Evolutionary conservation across 257 asterid species (phyloP), one percentile per base, ranked within the genome.

Genomic region (Jacaranda mimosifolia): DNA sequence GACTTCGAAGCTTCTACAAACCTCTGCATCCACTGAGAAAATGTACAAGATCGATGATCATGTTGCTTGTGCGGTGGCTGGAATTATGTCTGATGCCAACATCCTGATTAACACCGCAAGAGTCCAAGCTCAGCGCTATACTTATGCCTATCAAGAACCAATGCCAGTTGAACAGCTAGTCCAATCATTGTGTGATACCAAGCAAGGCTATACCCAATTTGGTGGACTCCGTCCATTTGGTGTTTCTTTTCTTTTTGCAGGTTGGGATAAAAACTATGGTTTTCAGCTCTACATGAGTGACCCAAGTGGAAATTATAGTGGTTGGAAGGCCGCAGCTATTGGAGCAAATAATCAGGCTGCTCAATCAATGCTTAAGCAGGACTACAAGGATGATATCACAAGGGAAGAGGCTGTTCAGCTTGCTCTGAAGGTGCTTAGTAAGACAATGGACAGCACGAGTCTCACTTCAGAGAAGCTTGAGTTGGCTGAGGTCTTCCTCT

Each of bases 161-260:
- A 91, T 93, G 97, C 98, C 98, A 0, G 98, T 93, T 18, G 98
- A 93, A 73, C 98, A 93, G 81, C 89, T 93, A 17, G 98, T 93
- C 69, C 98, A 93, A 79, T 93, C 98, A 51, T 63, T 93, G 69
- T 93, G 98, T 17, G 97, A 93, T 83, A 93, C 97, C 79, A 93
- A 93, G 87, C 98, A 93, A 86, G 98, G 97, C 12, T 93, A 93
- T 91, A 93, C 98, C 0, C 98, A 91, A 55, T 93, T 86, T 80
- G 98, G 98, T 70, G 98, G 98, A 19, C 96, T 93, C 68, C 97
- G 98, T 3, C 98, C 98, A 21, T 93, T 93, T 83, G 98, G 98
- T 18, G 98, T 93, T 74, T 93, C 98, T 0, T 93, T 93, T 74
- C 95, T 93, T 18, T 93, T 93, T 82, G 98, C 98, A 9, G 98